phyloP scores from a whole-genome alignment of 2,329 filamentous ascomycete genomes.

The Penicillium janthinellum region DNA sequence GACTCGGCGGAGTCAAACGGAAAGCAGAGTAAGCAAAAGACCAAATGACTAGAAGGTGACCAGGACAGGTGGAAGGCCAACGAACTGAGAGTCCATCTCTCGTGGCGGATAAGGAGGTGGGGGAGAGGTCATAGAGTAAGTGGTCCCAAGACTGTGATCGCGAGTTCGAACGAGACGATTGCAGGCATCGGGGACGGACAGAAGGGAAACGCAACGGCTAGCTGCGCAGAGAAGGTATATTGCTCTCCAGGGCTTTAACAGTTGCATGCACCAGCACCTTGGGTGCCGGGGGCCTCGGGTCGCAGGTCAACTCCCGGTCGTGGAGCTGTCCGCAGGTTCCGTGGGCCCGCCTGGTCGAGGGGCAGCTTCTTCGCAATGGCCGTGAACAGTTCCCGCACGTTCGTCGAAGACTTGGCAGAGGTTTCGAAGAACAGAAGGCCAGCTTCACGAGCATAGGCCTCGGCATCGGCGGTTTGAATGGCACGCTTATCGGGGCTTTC shows the following conservation, averaged over 20 bases:
- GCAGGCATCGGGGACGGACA: neutral
- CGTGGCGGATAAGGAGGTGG: constrained; percentile 11
- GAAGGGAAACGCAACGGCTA: neutral
- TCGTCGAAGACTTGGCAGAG: constrained; percentile 95
- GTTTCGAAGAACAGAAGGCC: constrained; percentile 98
- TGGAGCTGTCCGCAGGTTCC: constrained; percentile 71
- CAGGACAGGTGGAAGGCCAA: constrained; percentile 20
- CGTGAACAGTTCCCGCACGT: constrained; percentile 93
- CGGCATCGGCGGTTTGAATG: constrained; percentile 83
- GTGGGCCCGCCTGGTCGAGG: constrained; percentile 90
- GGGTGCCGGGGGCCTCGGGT: constrained; percentile 62
- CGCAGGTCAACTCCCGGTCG: constrained; percentile 68
- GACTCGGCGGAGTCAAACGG: constrained; percentile 10
- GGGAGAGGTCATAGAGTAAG: constrained; percentile 2
- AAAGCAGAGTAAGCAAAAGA: constrained; percentile 17
- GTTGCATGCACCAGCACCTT: constrained; percentile 63
- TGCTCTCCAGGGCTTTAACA: constrained; percentile 52
- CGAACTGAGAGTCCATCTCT: constrained; percentile 18
- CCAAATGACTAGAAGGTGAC: constrained; percentile 25
- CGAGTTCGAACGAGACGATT: neutral
- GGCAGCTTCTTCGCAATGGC: constrained; percentile 97
- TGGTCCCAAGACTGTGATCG: neutral
- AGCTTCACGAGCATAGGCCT: constrained; percentile 91
- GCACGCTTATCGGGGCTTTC: constrained; percentile 96
- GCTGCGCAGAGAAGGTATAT: neutral